phyloP scores from a whole-genome alignment of 164 flowering plant species.

The Taxillus chinensis region DNA sequence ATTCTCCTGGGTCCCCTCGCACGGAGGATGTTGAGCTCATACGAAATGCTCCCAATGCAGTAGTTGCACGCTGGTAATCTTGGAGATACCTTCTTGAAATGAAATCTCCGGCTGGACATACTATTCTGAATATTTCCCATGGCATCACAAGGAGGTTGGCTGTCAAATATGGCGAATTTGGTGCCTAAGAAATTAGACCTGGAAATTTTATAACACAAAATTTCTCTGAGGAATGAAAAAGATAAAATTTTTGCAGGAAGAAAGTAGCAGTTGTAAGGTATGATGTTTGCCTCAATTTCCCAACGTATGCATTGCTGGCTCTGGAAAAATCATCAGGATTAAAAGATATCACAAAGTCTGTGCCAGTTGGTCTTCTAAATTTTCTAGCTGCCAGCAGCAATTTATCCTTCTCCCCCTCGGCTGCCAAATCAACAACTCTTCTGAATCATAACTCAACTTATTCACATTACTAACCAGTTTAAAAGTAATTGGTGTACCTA shows the following conservation, averaged over 20 bases:
- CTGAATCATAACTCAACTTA: too few relatives aligned
- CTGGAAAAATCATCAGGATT: slow-evolving; percentile 52
- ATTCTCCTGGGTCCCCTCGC: slow-evolving; percentile 69
- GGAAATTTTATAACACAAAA: slow-evolving; percentile 7
- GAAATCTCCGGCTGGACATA: slow-evolving; percentile 29
- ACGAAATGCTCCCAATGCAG: slow-evolving; percentile 34
- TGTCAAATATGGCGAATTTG: slow-evolving; percentile 54
- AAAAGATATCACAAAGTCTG: slow-evolving; percentile 52
- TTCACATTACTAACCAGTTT: too few relatives aligned
- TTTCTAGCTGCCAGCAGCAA: slow-evolving; percentile 52
- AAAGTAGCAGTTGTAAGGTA: background rate
- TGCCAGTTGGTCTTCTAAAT: slow-evolving; percentile 47
- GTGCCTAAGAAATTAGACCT: slow-evolving; percentile 73
- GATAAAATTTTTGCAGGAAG: background rate
- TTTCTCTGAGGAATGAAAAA: background rate
- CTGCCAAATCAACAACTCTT: slow-evolving; percentile 25
- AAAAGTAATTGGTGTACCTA: too few relatives aligned
- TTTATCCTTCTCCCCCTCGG: slow-evolving; percentile 41
- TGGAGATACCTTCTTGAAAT: slow-evolving; percentile 46
- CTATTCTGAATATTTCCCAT: slow-evolving; percentile 10
- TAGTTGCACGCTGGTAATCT: slow-evolving; percentile 44
- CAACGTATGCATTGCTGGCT: slow-evolving; percentile 49
- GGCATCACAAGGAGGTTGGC: slow-evolving; percentile 38
- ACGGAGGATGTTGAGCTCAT: slow-evolving; percentile 65
- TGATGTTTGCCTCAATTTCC: slow-evolving; percentile 47